Conservation (phyloP, 1,284 basidiomycete genomes). For the Paramarasmius palmivorus region DNA sequence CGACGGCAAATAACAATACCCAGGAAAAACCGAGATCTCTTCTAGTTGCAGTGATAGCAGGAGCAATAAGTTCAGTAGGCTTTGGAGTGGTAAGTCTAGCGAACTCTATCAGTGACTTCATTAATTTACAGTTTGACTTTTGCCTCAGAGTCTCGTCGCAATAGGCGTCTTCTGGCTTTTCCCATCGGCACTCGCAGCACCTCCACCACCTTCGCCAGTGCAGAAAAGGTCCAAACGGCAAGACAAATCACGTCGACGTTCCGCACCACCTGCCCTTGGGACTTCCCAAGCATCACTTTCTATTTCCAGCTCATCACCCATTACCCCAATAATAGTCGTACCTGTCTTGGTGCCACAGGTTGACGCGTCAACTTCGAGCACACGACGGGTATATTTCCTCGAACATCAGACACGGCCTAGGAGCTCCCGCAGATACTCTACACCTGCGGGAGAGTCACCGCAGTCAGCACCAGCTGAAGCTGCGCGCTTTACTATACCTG, state of each 20-base stretch:
- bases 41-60: conserved; percentile 10
- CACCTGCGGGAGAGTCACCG: neutral
- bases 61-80: conserved; percentile 14
- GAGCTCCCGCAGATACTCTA: conserved; percentile 3
- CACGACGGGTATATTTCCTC: conserved; percentile 13
- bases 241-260: conserved; percentile 9
- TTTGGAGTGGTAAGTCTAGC: conserved; percentile 12
- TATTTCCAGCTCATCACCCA: neutral
- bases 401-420: conserved; percentile 6
- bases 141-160: conserved; percentile 13
- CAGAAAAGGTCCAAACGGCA: conserved; percentile 1
- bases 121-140: neutral
- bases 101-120: neutral
- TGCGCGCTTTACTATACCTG: neutral
- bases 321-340: neutral
- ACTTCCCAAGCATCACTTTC: neutral
- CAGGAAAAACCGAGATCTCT: conserved; percentile 7
- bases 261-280: conserved; percentile 11
- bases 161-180: conserved; percentile 15
- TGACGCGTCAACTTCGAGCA: neutral
- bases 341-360: neutral
- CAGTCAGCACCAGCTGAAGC: neutral
- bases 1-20: conserved; percentile 7
- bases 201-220: conserved; percentile 1
- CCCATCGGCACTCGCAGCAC: conserved; percentile 5